Base-by-base conservation (phyloP, 1,139 yeast genomes). In the Meyerozyma sp. region DNA sequence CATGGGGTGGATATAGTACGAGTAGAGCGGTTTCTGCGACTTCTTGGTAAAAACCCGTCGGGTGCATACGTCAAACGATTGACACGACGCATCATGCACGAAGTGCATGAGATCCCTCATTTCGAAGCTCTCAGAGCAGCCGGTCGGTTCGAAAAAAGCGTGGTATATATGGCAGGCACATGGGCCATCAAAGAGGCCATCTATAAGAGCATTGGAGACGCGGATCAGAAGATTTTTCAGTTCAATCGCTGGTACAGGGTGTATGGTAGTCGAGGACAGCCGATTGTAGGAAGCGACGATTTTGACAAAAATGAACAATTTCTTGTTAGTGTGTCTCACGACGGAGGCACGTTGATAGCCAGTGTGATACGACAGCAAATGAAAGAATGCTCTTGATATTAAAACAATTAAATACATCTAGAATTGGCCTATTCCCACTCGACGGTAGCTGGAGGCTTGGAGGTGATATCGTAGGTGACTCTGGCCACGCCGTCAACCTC, bases 401-500 rank as follows among this genome's bases (percentile, higher is more conserved):
- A 18, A 14, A 26, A 18, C 9, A 16, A 36, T 29, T 38, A 11
- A 35, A n/a, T 43, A 29, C 51, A 18, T 20, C 36, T 35, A 40
- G 6, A 21, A 8, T 21, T 30, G 37, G 45, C 51, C 61, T 84
- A 93, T 75, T 93, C 98, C 98, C 98, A 93, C 70, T 93, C 98
- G 56, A 93, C 98, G 49, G 98, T 94, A 49, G 98, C 98, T 52
- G 98, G 98, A 48, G 98, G 98, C 75, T 93, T 93, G 50, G 97
- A 90, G 51, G 98, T 93, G 66, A 94, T 91, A 68, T 93, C 99
- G 68, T 93, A 94, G 46, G 96, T 94, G 49, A 94, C 98, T 72
- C 99, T 87, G 48, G 98, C 97, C 58, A 93, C 98, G 63, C 99
- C 99, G 56, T 85, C 88, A 51, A 93, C 98, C 74, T 93, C 99